Evolutionary conservation across 495 filamentous ascomycete species (phyloP).

Genomic region (Geoglossum glabrum): DNA sequence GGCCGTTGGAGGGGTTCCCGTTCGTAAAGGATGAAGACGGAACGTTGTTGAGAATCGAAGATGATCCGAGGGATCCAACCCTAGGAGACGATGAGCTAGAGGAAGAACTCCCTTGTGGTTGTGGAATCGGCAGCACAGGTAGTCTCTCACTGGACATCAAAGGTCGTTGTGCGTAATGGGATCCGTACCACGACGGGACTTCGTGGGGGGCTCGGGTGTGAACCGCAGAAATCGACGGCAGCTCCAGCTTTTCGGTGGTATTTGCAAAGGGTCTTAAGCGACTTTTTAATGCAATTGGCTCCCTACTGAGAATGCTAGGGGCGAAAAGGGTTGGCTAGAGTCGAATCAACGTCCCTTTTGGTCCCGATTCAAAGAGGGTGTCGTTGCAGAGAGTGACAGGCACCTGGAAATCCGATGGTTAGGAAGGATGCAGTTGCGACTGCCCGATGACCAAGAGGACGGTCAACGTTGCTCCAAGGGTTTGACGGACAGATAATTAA

Average conservation of each 20-base stretch:
- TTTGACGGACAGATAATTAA: not conserved
- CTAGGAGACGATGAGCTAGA: conserved; percentile 50
- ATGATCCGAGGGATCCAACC: conserved; percentile 43
- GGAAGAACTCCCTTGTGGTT: conserved; percentile 34
- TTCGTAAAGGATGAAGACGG: conserved; percentile 17
- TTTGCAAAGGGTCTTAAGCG: conserved; percentile 18
- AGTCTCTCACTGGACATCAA: conserved; percentile 55
- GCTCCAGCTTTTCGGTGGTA: conserved; percentile 94
- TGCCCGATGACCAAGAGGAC: not conserved
- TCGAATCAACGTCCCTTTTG: not conserved
- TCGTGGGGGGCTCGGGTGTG: conserved; percentile 75
- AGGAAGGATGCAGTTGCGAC: not conserved
- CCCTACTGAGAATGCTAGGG: not conserved
- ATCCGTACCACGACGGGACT: conserved; percentile 51
- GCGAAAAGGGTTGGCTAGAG: not conserved
- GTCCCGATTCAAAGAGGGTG: not conserved
- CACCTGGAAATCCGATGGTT: not conserved
- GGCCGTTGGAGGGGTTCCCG: conserved; percentile 24
- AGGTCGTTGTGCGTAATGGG: conserved; percentile 46
- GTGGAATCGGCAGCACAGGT: conserved; percentile 54
- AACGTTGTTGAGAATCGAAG: conserved; percentile 19
- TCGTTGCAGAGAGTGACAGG: not conserved
- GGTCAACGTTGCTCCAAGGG: not conserved
- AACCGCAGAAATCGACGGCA: conserved; percentile 79
- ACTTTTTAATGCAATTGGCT: conserved; percentile 2